Conservation (phyloP, 352 stramenopile genomes). For the Phytophthora sojae region DNA sequence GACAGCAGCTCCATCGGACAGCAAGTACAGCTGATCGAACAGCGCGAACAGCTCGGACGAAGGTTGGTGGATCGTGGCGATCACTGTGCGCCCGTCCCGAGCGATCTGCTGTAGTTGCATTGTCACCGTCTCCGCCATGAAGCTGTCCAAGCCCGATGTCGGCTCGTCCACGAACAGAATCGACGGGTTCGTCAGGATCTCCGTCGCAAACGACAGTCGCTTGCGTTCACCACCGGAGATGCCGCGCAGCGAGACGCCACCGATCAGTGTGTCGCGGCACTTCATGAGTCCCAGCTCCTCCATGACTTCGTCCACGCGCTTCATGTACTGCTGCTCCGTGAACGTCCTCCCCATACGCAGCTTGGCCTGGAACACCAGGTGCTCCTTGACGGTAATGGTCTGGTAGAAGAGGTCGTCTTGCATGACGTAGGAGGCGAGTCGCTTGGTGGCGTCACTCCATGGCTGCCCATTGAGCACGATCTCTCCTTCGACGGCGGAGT, state of each 20-base stretch:
- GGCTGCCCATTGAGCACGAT: constrained; percentile 64
- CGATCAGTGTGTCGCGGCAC: constrained; percentile 58
- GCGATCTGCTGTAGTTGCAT: constrained; percentile 65
- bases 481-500: constrained; percentile 66
- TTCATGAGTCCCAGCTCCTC: constrained; percentile 52
- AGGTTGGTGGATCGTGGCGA: constrained; percentile 88
- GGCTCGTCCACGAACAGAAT: constrained; percentile 84
- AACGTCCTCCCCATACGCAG: constrained; percentile 62
- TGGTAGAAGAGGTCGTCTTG: constrained; percentile 93
- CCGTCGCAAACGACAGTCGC: constrained; percentile 77
- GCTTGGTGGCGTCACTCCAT: constrained; percentile 49
- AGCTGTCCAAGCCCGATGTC: constrained; percentile 58
- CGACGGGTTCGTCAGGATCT: constrained; percentile 71
- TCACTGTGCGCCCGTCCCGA: constrained; percentile 79
- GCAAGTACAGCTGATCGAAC: constrained; percentile 48
- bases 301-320: constrained; percentile 52
- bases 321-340: constrained; percentile 31
- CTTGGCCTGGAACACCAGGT: constrained; percentile 82
- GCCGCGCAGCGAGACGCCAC: constrained; percentile 43
- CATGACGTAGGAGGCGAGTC: constrained; percentile 79
- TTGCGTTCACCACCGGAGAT: constrained; percentile 82
- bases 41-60: constrained; percentile 55
- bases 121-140: constrained; percentile 56
- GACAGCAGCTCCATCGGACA: constrained; percentile 36
- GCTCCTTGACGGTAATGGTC: constrained; percentile 83